Evolutionary conservation across 257 asterid genomes (phyloP).

Genomic region (Solanum pinnatisectum): DNA sequence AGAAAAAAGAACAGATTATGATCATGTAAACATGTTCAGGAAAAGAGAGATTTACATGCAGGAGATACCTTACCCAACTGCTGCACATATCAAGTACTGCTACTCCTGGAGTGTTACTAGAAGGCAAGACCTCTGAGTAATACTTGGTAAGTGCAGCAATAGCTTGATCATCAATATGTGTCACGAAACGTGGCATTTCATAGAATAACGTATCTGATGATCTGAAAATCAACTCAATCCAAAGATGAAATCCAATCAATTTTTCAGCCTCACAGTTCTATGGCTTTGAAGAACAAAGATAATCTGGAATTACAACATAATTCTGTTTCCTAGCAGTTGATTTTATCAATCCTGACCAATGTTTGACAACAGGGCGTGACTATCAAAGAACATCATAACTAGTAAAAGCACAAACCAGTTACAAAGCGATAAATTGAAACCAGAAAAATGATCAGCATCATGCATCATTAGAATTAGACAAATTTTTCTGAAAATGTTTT

Average conservation of each 20-base stretch:
- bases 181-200: constrained; percentile 85
- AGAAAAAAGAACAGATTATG: constrained; percentile 10
- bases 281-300: not conserved
- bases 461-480: not conserved
- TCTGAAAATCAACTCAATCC: constrained; percentile 28
- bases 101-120: constrained; percentile 68
- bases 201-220: constrained; percentile 74
- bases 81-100: constrained; percentile 95
- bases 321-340: not conserved
- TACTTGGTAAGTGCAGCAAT: constrained; percentile 79
- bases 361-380: not conserved
- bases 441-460: not conserved
- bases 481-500: not conserved
- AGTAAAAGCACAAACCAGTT: not conserved
- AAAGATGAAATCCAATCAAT: not conserved
- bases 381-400: not conserved
- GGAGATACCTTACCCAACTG: constrained; percentile 67
- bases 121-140: constrained; percentile 71
- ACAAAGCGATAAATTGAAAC: not conserved
- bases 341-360: not conserved
- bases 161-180: constrained; percentile 94
- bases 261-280: not conserved
- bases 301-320: not conserved
- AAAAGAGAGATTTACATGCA: not conserved
- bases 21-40: not conserved